Conservation (phyloP, 192 early-diverging fungal genomes). For the Coemansia sp. region DNA sequence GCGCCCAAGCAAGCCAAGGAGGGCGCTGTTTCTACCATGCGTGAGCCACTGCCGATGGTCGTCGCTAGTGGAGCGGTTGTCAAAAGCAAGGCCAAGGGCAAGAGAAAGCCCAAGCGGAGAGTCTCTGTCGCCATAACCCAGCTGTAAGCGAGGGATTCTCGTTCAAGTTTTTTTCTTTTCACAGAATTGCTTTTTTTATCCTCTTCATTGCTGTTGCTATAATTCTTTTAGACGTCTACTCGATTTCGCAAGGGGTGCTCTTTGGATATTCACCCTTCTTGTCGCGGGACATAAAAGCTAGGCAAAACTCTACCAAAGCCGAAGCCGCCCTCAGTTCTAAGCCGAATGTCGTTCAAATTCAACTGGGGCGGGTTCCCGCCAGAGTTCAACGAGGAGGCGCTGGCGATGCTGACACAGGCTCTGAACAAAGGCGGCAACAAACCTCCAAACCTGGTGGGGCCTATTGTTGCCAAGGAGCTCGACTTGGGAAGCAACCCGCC, state of each 20-base stretch:
- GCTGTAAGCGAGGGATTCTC: not conserved
- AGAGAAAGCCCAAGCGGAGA: constrained; percentile 27
- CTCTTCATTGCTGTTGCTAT: too few relatives aligned
- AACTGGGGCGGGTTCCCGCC: constrained; percentile 91
- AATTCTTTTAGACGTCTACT: too few relatives aligned
- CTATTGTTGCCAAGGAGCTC: constrained; percentile 89
- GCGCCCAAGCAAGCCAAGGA: not conserved
- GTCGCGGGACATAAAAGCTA: not conserved
- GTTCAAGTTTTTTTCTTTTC: not conserved
- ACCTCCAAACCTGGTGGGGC: constrained; percentile 87
- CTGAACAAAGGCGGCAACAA: constrained; percentile 90
- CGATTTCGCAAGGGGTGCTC: not conserved
- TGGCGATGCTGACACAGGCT: constrained; percentile 80
- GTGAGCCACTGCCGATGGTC: not conserved
- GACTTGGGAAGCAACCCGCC: constrained; percentile 95
- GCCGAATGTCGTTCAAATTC: constrained; percentile 88
- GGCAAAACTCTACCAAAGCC: not conserved
- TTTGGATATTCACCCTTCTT: not conserved
- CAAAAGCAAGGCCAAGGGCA: constrained; percentile 15
- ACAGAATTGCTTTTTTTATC: too few relatives aligned
- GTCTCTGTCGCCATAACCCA: constrained; percentile 13
- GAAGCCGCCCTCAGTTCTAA: not conserved
- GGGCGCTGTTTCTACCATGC: not conserved
- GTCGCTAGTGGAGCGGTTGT: constrained; percentile 2
- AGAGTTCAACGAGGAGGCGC: constrained; percentile 85